Evolutionary conservation across 768 basidiomycete species (phyloP).

Genomic region (Kondoa subrosea): DNA sequence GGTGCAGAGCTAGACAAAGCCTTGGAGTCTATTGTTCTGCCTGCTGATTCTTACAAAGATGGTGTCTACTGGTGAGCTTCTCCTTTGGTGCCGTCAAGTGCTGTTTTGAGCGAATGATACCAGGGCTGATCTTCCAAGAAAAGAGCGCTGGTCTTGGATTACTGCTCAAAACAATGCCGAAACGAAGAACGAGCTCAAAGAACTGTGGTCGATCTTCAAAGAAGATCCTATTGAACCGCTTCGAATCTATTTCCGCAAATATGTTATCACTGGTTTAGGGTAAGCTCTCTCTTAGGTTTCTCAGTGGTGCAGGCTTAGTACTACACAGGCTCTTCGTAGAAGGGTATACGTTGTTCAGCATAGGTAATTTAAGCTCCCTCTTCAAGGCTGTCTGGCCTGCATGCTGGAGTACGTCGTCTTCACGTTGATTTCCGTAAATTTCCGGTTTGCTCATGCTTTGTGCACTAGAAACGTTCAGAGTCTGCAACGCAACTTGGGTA

Average conservation of each 20-base stretch:
- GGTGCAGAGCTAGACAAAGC: neutral
- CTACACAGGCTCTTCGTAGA: slow-evolving; percentile 8
- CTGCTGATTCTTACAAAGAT: slow-evolving; percentile 26
- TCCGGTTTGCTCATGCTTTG: neutral
- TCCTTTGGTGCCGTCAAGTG: neutral
- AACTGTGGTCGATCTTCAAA: slow-evolving; percentile 4
- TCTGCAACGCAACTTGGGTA: slow-evolving; percentile 9
- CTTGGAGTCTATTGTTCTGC: slow-evolving; percentile 25
- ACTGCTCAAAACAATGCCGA: slow-evolving; percentile 30
- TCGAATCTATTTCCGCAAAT: neutral
- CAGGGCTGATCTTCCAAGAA: slow-evolving; percentile 30
- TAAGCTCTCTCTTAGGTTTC: neutral
- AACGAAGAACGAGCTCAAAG: neutral
- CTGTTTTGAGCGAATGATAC: neutral
- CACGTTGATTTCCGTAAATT: neutral
- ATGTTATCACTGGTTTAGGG: slow-evolving; percentile 4
- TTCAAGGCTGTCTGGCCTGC: slow-evolving; percentile 8
- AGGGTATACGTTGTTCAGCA: slow-evolving; percentile 7
- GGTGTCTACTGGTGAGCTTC: slow-evolving; percentile 28
- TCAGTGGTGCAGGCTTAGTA: no score
- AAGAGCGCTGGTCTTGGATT: slow-evolving; percentile 29
- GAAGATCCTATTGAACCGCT: slow-evolving; percentile 7
- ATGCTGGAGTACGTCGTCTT: slow-evolving; percentile 4
- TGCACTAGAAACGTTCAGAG: neutral
- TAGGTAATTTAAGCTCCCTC: slow-evolving; percentile 3